These are phyloP conservation scores for Fusarium floridanum DNA, from an alignment of 2,329 filamentous ascomycete species.

Conservation along the genomic window DNA sequence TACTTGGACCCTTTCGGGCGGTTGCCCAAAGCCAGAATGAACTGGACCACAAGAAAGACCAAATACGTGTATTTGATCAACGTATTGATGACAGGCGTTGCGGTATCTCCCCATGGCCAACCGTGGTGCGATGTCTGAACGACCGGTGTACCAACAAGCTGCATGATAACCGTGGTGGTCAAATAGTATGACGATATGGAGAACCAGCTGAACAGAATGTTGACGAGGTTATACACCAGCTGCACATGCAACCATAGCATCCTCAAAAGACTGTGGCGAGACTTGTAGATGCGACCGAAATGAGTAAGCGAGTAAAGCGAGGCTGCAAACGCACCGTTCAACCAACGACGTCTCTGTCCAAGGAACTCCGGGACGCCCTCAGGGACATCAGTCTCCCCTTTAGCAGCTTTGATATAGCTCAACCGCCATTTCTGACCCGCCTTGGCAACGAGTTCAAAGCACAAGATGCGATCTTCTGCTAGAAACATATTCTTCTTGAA, in stretches of 20 bases:
- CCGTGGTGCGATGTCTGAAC: conserved; percentile 67
- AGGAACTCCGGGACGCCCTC: conserved; percentile 98
- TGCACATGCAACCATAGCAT: conserved; percentile 99
- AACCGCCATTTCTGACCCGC: conserved; percentile 99
- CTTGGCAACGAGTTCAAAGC: conserved; percentile 98
- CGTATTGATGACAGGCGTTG: conserved; percentile 91
- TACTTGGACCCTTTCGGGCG: conserved; percentile 95
- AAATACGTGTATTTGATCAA: conserved; percentile 93
- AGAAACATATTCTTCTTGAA: conserved; percentile 99
- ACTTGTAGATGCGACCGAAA: conserved; percentile 98
- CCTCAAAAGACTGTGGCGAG: conserved; percentile 94
- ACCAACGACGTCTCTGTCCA: conserved; percentile 96
- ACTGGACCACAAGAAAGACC: conserved; percentile 91
- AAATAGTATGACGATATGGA: conserved; percentile 92
- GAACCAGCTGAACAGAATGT: conserved; percentile 94
- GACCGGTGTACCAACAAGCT: conserved; percentile 85
- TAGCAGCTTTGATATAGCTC: conserved; percentile 98
- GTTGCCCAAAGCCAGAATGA: conserved; percentile 96
- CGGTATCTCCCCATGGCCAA: conserved; percentile 91
- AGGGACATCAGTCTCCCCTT: conserved; percentile 98
- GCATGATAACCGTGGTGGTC: conserved; percentile 98
- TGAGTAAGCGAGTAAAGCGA: conserved; percentile 98
- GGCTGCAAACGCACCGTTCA: conserved; percentile 98
- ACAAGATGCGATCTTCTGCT: conserved; percentile 99
- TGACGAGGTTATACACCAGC: conserved; percentile 92